Evolutionary conservation across 495 filamentous ascomycete species (phyloP).

Genomic region (Pseudevernia furfuracea): DNA sequence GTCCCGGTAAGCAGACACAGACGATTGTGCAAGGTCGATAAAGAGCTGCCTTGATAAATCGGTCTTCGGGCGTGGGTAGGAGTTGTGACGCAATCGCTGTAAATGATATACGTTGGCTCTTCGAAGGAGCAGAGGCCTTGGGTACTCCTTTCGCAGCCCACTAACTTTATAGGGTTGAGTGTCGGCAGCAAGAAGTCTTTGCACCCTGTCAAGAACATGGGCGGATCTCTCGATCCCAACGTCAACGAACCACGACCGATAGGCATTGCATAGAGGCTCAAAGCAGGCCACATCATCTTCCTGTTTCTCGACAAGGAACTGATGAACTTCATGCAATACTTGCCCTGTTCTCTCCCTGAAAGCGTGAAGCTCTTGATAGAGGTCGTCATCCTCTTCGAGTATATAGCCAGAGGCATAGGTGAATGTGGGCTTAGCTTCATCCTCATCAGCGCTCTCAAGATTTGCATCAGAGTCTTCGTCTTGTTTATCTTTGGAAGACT

Average conservation of each 20-base stretch:
- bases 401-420: slow-evolving; percentile 80
- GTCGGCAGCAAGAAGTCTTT: slow-evolving; percentile 73
- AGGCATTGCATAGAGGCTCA: slow-evolving; percentile 82
- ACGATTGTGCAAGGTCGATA: slow-evolving; percentile 81
- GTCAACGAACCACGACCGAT: slow-evolving; percentile 94
- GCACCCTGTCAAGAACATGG: slow-evolving; percentile 82
- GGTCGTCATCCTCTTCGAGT: slow-evolving; percentile 51
- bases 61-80: slow-evolving; percentile 73
- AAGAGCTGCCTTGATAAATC: slow-evolving; percentile 76
- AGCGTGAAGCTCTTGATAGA: slow-evolving; percentile 69
- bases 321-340: slow-evolving; percentile 73
- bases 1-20: slow-evolving; percentile 90
- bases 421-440: slow-evolving; percentile 73
- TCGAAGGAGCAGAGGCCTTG: slow-evolving; percentile 76
- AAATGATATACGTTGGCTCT: slow-evolving; percentile 91
- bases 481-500: slow-evolving; percentile 46
- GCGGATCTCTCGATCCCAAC: slow-evolving; percentile 94
- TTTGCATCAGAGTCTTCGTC: slow-evolving; percentile 50
- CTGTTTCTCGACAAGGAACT: slow-evolving; percentile 73
- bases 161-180: slow-evolving; percentile 88
- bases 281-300: slow-evolving; percentile 96
- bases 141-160: slow-evolving; percentile 86
- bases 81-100: slow-evolving; percentile 87
- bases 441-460: slow-evolving; percentile 67
- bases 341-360: slow-evolving; percentile 73